Percentiles rank a stretch among this genome's conserved stretches.
Conservation (phyloP, 768 basidiomycete genomes). For the Leucocoprinus birnbaumii region DNA sequence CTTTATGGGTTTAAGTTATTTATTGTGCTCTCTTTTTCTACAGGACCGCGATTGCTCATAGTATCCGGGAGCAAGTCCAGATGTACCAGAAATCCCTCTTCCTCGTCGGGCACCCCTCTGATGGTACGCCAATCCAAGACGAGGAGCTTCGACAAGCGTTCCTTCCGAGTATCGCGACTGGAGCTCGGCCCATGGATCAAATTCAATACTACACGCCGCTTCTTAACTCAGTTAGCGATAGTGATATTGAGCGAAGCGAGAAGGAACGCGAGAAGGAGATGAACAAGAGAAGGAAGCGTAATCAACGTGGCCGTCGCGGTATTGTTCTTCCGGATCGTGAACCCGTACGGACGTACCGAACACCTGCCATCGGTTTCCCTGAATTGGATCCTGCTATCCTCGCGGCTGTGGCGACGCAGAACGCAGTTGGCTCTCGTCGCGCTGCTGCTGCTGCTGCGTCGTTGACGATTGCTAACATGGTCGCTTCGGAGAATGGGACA, state of each 20-base stretch:
- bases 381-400: constrained; percentile 71
- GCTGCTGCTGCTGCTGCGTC: constrained; percentile 87
- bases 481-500: constrained; percentile 86
- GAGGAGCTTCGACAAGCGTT: constrained; percentile 91
- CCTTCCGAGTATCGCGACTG: constrained; percentile 74
- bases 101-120: constrained; percentile 83
- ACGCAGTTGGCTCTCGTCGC: constrained; percentile 68
- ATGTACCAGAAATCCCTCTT: constrained; percentile 90
- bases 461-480: constrained; percentile 86
- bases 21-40: neutral
- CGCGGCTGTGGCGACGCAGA: constrained; percentile 61
- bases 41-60: constrained; percentile 93
- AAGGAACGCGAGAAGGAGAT: constrained; percentile 93
- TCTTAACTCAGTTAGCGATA: constrained; percentile 86
- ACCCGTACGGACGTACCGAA: constrained; percentile 86
- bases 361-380: constrained; percentile 83
- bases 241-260: constrained; percentile 86
- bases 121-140: constrained; percentile 76
- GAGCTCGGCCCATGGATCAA: constrained; percentile 73
- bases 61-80: constrained; percentile 93
- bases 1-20: neutral
- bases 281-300: constrained; percentile 79
- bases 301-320: constrained; percentile 78
- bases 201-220: constrained; percentile 81
- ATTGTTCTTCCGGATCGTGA: constrained; percentile 91